Conservation (phyloP, 1,284 basidiomycete genomes). For the Leccinum insigne region DNA sequence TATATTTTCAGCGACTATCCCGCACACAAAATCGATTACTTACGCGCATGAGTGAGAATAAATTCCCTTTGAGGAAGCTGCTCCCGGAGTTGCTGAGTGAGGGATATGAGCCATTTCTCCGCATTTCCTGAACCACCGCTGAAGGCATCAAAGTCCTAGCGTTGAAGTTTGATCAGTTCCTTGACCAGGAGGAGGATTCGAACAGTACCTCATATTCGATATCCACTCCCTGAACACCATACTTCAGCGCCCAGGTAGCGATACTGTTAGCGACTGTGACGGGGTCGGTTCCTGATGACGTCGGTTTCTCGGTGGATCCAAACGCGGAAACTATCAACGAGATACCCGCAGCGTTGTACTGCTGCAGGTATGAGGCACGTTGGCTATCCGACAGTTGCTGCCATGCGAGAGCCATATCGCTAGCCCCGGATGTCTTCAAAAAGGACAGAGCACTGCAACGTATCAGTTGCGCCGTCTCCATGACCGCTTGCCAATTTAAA, state of each 20-base stretch:
- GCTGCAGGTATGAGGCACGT: constrained; percentile 25
- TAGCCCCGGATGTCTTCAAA: constrained; percentile 40
- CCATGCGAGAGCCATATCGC: constrained; percentile 47
- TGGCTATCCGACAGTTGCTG: constrained; percentile 32
- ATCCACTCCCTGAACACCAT: constrained; percentile 54
- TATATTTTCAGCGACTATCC: not conserved
- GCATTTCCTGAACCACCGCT: constrained; percentile 35
- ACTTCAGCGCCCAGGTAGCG: constrained; percentile 47
- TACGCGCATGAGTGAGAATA: constrained; percentile 40
- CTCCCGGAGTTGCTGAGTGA: constrained; percentile 41
- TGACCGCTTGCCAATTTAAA: too few species aligned
- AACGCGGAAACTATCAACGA: constrained; percentile 50
- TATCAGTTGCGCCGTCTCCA: too few species aligned
- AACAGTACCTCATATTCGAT: constrained; percentile 51
- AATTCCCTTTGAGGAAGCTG: constrained; percentile 36
- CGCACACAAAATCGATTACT: constrained; percentile 3
- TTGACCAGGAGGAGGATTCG: not conserved
- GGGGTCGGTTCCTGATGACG: constrained; percentile 38
- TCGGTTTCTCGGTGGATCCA: constrained; percentile 52
- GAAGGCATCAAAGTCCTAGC: constrained; percentile 48
- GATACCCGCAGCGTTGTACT: constrained; percentile 46
- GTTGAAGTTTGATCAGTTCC: constrained; percentile 11
- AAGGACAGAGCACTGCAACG: constrained; percentile 42
- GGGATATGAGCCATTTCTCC: constrained; percentile 39
- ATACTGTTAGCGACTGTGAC: constrained; percentile 42